Base-by-base conservation (phyloP, 2,329 filamentous ascomycete species). In the Drechslera avenae region DNA sequence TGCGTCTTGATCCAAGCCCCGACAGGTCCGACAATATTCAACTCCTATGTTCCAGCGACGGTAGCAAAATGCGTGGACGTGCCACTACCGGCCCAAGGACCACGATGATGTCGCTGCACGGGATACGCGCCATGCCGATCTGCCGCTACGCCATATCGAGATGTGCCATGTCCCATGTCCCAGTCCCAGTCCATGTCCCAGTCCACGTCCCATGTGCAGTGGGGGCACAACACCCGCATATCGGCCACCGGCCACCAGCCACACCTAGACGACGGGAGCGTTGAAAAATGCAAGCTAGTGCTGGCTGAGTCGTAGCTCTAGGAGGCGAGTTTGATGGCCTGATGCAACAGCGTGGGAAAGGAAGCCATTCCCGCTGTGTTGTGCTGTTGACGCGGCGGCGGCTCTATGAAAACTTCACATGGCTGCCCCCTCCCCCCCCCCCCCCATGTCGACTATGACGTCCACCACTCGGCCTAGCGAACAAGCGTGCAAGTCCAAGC, bases 41-140 rank as follows among this genome's bases (percentile, higher is more conserved):
- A 13, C 26, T 28, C 26, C 26, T 28, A 28, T 28, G 10, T 28
- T 28, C 10, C 26, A 28, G 26, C 9, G 26, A 10, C 26, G 12
- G 26, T 28, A 13, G 10, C 26, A 28, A 28, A 10, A 21, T 14
- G 43, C 36, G 33, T 32, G 32, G 28, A 32, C 13, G 34, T 28
- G 36, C 36, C 36, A 31, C 34, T 10, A 21, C n/a, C 18, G 18
- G 33, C 26, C 30, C 32, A 23, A 5, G 43, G 26, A 30, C 46
- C 35, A 50, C 42, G 50, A 47, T 56, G 52, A 57, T 52, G 54
- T 45, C 45, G 48, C 45, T 41, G 39, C 33, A 23, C 18, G 37
- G 44, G n/a, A 17, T 43, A 44, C 50, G 43, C 52, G 48, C 37
- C 41, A 46, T 31, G 32, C 41, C 48, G 47, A 50, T 42, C 37